Percentiles rank a stretch among this genome's conserved stretches.
phyloP scores from a whole-genome alignment of 2,329 filamentous ascomycete species.

The Penicillium paneum region DNA sequence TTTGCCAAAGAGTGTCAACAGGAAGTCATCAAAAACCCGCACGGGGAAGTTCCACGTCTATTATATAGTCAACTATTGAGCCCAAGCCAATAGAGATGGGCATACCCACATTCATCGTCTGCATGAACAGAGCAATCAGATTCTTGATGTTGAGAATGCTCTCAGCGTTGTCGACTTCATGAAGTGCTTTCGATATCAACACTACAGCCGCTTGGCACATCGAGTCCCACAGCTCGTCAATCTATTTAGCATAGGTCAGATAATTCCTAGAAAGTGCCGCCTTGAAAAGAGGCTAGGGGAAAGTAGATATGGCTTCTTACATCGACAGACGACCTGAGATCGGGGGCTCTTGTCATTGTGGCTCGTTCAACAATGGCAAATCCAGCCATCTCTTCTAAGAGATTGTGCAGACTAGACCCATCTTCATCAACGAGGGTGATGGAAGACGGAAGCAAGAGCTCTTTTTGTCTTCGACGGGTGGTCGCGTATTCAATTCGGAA shows the following conservation, averaged over 20 bases:
- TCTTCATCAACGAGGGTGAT: conserved; percentile 79
- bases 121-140: conserved; percentile 87
- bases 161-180: conserved; percentile 81
- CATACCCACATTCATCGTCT: conserved; percentile 82
- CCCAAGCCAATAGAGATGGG: background rate
- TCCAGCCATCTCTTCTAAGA: conserved; percentile 89
- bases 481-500: conserved; percentile 90
- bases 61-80: conserved; percentile 9
- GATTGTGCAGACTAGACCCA: conserved; percentile 77
- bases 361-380: conserved; percentile 96
- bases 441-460: conserved; percentile 73
- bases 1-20: conserved; percentile 87
- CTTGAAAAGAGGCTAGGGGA: background rate
- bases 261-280: conserved; percentile 2
- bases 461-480: conserved; percentile 86
- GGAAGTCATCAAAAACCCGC: conserved; percentile 72
- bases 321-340: conserved; percentile 77
- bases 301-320: conserved; percentile 49
- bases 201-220: conserved; percentile 87
- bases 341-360: conserved; percentile 81
- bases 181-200: conserved; percentile 75
- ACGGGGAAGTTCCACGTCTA: conserved; percentile 89
- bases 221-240: conserved; percentile 98
- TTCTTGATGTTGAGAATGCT: conserved; percentile 92
- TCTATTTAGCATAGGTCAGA: conserved; percentile 46